Conservation (phyloP, 2,329 filamentous ascomycete species). For the Alternaria panax region DNA sequence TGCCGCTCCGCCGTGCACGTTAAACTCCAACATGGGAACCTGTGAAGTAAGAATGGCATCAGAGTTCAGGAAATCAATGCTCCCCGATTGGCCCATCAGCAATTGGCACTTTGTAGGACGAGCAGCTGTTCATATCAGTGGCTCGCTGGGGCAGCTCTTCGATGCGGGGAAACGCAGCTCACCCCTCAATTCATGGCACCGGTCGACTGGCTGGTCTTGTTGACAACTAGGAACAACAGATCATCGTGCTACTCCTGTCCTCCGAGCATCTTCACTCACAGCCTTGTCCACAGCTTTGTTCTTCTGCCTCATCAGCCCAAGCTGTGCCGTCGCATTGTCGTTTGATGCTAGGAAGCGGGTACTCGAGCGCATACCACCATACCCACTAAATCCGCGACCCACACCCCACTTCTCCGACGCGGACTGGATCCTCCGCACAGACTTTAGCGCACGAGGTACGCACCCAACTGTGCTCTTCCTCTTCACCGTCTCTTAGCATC, state of each 20-base stretch:
- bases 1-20: conserved; percentile 8
- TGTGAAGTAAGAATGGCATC: conserved; percentile 13
- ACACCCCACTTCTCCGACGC: conserved; percentile 20
- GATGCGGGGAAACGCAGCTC: conserved; percentile 34
- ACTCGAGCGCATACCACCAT: conserved; percentile 5
- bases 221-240: conserved; percentile 14
- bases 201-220: conserved; percentile 23
- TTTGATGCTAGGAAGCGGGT: conserved; percentile 7
- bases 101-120: conserved; percentile 12
- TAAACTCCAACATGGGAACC: background rate
- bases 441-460: conserved; percentile 17
- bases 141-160: conserved; percentile 27
- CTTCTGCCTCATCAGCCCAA: background rate
- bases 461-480: conserved; percentile 11
- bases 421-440: conserved; percentile 17
- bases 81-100: conserved; percentile 25
- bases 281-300: conserved; percentile 13
- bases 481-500: conserved; percentile 10
- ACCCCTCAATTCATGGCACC: conserved; percentile 34
- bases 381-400: conserved; percentile 18
- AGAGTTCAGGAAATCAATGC: conserved; percentile 14
- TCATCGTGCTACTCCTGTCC: conserved; percentile 2
- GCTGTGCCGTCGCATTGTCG: conserved; percentile 5
- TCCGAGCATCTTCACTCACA: conserved; percentile 15
- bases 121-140: conserved; percentile 23